Evolutionary conservation across 2,329 filamentous ascomycete species (phyloP), one percentile per base, ranked within the genome.

Genomic region (Didymella keratinophila): DNA sequence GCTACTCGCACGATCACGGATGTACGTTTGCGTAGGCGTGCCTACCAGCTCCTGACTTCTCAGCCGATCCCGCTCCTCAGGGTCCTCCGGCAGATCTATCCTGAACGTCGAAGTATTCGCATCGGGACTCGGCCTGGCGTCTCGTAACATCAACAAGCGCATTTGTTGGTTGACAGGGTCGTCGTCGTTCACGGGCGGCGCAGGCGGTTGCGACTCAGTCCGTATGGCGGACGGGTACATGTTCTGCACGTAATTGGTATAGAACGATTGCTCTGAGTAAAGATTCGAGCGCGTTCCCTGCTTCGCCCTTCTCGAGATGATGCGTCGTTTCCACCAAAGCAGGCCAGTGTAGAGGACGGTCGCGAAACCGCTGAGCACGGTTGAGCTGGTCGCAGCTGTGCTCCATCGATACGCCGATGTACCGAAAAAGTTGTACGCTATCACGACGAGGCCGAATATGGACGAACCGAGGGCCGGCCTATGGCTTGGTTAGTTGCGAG

Each of bases 141-240:
- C 75, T 25, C 64, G 63, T 34, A 74, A 67, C 16, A 83, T 76
- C 0, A 84, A 74, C 61, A 79, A 74, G n/a, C 80, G 76, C 78
- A 83, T 82, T 60, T 83, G 81, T 63, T 82, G 79, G 28, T 80
- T 79, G 56, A 82, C 79, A 58, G 78, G 72, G 48, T 84, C 82
- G 52, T 83, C 80, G 64, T 84, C 82, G 21, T 76, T 76, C 52
- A 81, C 63, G 0, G 68, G 53, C 4, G 64, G 32, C 23, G 67
- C 61, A 16, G 69, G 69, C 4, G 72, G 68, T n/a, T 63, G 65
- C 20, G 65, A 63, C 14, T 67, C 65, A n/a, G 69, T 64, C 47
- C 63, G 68, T 14, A 65, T 37, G 36, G 73, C 69, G 9, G 74
- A 70, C 0, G 80, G 80, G 56, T 80, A 81, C 78, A 81, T 81